A percentile compares a stretch with the other conserved stretches of the same genome.
Evolutionary conservation across 306 rosid species (phyloP).

Genomic region (Acacia crassicarpa): DNA sequence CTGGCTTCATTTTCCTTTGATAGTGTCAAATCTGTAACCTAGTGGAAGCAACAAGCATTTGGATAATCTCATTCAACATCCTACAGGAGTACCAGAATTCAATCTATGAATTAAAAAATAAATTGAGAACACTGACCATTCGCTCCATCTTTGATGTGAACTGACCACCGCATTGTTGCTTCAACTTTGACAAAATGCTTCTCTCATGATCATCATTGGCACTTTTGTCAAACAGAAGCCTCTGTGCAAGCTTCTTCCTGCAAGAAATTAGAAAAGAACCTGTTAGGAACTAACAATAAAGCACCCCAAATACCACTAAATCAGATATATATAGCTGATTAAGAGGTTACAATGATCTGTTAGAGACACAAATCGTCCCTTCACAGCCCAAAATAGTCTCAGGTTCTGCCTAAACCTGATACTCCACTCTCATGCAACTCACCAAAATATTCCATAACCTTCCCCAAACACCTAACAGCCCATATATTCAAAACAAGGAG

Average conservation of each 20-base stretch:
- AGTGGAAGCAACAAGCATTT: slow-evolving; percentile 27
- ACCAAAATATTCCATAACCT: too few relatives aligned
- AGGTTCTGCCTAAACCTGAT: too few relatives aligned
- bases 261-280: slow-evolving; percentile 24
- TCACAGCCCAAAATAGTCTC: too few relatives aligned
- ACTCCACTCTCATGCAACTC: too few relatives aligned
- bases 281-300: too few relatives aligned
- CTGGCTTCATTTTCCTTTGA: slow-evolving; percentile 80
- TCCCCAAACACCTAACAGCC: too few relatives aligned
- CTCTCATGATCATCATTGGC: slow-evolving; percentile 57
- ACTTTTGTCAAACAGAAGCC: slow-evolving; percentile 91
- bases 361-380: too few relatives aligned
- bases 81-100: slow-evolving; percentile 3
- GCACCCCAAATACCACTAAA: too few relatives aligned
- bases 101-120: slow-evolving; percentile 19
- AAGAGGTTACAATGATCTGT: too few relatives aligned
- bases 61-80: slow-evolving; percentile 10
- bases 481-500: too few relatives aligned
- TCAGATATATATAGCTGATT: too few relatives aligned
- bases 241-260: slow-evolving; percentile 94
- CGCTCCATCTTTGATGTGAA: slow-evolving; percentile 20
- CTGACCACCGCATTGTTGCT: slow-evolving; percentile 20
- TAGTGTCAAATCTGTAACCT: slow-evolving; percentile 95
- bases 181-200: slow-evolving; percentile 16
- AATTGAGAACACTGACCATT: slow-evolving; percentile 20